Conservation (phyloP, 176 grass and related monocot genomes). For the Alloteropsis semialata region DNA sequence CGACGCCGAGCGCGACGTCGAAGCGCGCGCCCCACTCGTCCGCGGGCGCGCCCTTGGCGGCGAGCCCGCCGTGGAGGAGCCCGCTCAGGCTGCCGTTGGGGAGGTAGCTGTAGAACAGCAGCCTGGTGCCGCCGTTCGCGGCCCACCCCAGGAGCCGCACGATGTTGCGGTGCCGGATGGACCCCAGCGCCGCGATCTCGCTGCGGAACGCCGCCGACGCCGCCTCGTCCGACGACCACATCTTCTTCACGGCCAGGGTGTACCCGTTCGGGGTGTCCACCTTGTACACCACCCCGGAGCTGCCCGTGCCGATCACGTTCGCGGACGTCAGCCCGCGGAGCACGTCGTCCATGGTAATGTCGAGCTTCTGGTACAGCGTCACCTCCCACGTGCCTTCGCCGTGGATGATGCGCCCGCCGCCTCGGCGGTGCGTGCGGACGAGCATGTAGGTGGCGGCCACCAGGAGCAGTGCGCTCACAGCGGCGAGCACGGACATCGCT, state of each 20-base stretch:
- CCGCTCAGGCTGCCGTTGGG: constrained; percentile 87
- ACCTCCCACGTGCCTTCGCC: constrained; percentile 72
- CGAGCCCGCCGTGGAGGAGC: constrained; percentile 55
- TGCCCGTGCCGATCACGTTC: constrained; percentile 85
- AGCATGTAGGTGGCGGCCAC: constrained; percentile 64
- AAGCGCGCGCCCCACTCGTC: constrained; percentile 66
- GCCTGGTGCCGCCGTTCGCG: constrained; percentile 59
- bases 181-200: constrained; percentile 82
- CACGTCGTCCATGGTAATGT: constrained; percentile 74
- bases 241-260: constrained; percentile 81
- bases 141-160: constrained; percentile 83
- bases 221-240: constrained; percentile 72
- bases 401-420: not conserved
- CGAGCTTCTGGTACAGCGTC: constrained; percentile 92
- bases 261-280: constrained; percentile 63
- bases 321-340: constrained; percentile 69
- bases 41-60: constrained; percentile 42
- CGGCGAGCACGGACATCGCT: constrained; percentile 66
- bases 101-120: constrained; percentile 88
- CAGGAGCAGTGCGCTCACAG: constrained; percentile 56
- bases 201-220: constrained; percentile 53
- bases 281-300: constrained; percentile 90
- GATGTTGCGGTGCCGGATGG: constrained; percentile 95
- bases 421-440: constrained; percentile 31
- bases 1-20: constrained; percentile 69